phyloP scores from a whole-genome alignment of 495 filamentous ascomycete genomes.

The Xanthoparmelia taractica region DNA sequence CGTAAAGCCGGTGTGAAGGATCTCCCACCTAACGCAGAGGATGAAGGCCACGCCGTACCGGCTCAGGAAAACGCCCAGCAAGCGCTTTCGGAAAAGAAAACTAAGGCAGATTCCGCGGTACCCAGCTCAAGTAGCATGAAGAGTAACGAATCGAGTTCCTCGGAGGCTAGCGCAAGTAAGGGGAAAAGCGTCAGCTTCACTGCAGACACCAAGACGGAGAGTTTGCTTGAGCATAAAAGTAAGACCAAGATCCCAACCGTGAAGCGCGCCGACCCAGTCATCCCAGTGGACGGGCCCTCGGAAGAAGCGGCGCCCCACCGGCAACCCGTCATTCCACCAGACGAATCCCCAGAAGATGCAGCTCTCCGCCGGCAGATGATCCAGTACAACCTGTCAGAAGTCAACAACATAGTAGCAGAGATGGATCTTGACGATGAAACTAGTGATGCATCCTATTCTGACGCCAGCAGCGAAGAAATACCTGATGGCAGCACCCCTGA shows the following conservation, averaged over 20 bases:
- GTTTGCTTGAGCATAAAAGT: conserved; percentile 7
- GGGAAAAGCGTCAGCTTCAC: conserved; percentile 27
- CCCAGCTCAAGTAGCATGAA: neutral
- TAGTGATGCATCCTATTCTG: conserved; percentile 36
- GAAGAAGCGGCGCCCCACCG: conserved; percentile 71
- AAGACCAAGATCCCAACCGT: neutral
- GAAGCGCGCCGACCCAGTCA: conserved; percentile 21
- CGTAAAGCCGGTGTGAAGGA: conserved; percentile 61
- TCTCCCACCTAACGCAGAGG: conserved; percentile 29
- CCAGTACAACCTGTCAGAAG: conserved; percentile 74
- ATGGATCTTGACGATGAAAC: conserved; percentile 71
- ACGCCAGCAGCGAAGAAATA: conserved; percentile 44
- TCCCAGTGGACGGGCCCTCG: conserved; percentile 55
- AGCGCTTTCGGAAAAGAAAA: neutral
- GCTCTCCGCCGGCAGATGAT: conserved; percentile 83
- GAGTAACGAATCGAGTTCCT: neutral
- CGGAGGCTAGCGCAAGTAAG: neutral
- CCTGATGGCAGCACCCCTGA: conserved; percentile 51
- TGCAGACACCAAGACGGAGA: neutral
- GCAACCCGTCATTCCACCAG: conserved; percentile 46
- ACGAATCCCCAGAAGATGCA: conserved; percentile 74
- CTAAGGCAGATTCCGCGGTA: neutral
- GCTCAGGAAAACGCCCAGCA: neutral
- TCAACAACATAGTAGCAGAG: conserved; percentile 89
- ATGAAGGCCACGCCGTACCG: neutral